A percentile compares a stretch with the other conserved stretches of the same genome.
Conservation (phyloP, 306 rosid species). For the Alnus glutinosa region DNA sequence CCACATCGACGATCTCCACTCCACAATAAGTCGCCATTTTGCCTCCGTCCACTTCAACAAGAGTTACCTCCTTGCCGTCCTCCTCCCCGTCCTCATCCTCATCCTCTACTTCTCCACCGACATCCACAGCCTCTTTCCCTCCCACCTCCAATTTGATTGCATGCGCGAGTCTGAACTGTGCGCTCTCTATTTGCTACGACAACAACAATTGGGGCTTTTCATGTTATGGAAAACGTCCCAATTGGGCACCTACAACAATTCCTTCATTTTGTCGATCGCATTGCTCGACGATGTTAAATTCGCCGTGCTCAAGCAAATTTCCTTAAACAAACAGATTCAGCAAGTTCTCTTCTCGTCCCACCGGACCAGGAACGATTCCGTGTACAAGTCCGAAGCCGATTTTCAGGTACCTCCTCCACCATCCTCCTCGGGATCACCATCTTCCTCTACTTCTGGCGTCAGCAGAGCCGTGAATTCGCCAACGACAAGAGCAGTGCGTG, state of each 20-base stretch:
- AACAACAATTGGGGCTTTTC: slow-evolving; percentile 61
- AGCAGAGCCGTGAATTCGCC: no score
- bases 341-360: slow-evolving; percentile 65
- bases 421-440: no score
- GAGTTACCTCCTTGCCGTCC: slow-evolving; percentile 47
- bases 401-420: slow-evolving; percentile 11
- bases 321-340: slow-evolving; percentile 70
- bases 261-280: background rate
- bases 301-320: slow-evolving; percentile 58
- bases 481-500: no score
- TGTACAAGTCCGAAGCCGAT: slow-evolving; percentile 31
- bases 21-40: slow-evolving; percentile 36
- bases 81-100: slow-evolving; percentile 44
- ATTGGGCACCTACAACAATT: background rate
- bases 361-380: slow-evolving; percentile 34
- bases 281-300: slow-evolving; percentile 53
- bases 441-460: no score
- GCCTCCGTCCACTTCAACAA: slow-evolving; percentile 41
- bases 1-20: slow-evolving; percentile 48
- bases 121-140: slow-evolving; percentile 47
- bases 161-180: slow-evolving; percentile 79
- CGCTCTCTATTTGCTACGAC: slow-evolving; percentile 70
- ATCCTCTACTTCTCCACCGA: slow-evolving; percentile 48
- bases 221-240: slow-evolving; percentile 50
- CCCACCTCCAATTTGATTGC: slow-evolving; percentile 40